Evolutionary conservation across 306 rosid genomes (phyloP).

Genomic region (Coriaria nepalensis): DNA sequence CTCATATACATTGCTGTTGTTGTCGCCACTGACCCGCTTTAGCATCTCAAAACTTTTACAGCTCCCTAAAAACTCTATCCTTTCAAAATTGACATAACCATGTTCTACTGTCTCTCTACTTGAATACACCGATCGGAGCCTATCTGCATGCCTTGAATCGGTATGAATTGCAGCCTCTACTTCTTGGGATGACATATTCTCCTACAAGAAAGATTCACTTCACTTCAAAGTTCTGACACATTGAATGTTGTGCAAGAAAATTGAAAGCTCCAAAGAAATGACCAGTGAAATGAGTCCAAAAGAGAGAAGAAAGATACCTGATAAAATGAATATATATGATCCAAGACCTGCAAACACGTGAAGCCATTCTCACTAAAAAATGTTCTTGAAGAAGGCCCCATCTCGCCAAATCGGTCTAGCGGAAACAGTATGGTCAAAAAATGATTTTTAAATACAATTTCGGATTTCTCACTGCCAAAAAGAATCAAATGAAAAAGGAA

Average conservation of each 20-base stretch:
- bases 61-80: conserved; percentile 77
- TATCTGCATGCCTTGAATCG: conserved; percentile 84
- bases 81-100: conserved; percentile 43
- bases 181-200: conserved; percentile 67
- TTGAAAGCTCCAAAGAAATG: too few relatives aligned
- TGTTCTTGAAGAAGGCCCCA: conserved; percentile 90
- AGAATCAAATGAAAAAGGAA: conserved; percentile 4
- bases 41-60: conserved; percentile 81
- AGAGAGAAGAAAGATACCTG: conserved; percentile 38
- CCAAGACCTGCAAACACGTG: conserved; percentile 77
- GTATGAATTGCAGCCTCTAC: conserved; percentile 77
- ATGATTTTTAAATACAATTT: conserved; percentile 56
- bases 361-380: conserved; percentile 55
- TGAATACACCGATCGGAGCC: conserved; percentile 61
- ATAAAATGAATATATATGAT: conserved; percentile 65
- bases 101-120: conserved; percentile 48
- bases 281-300: background rate
- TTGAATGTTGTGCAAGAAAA: too few relatives aligned
- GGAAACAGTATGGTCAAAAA: conserved; percentile 82
- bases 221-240: too few relatives aligned
- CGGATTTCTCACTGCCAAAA: conserved; percentile 72
- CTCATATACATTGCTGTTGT: conserved; percentile 87
- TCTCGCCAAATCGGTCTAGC: conserved; percentile 76
- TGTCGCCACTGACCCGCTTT: conserved; percentile 76
- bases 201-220: conserved; percentile 30